These are phyloP conservation scores for Xerocomellus intermedius DNA, from an alignment of 768 basidiomycete genomes.

Conservation along the genomic window DNA sequence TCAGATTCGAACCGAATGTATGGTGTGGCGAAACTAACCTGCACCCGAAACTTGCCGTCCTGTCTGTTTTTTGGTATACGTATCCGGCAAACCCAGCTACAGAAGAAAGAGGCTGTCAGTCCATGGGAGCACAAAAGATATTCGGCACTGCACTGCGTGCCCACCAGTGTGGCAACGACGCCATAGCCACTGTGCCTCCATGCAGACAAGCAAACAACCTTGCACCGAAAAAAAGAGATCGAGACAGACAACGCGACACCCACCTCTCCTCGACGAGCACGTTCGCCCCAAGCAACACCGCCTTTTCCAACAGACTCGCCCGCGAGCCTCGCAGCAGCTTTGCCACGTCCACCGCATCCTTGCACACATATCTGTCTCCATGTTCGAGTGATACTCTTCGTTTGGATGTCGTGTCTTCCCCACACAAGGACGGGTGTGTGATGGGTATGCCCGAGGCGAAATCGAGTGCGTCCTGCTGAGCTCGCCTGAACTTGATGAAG, in stretches of 20 bases:
- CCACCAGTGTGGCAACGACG: not conserved
- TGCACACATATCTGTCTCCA: conserved; percentile 52
- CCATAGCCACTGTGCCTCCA: not conserved
- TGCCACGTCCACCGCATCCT: conserved; percentile 58
- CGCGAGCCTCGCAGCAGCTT: conserved; percentile 59
- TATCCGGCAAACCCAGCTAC: conserved; percentile 66
- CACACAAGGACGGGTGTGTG: conserved; percentile 36
- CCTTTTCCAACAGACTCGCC: conserved; percentile 47
- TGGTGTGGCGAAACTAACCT: conserved; percentile 39
- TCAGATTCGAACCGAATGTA: not conserved
- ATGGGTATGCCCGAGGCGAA: conserved; percentile 38
- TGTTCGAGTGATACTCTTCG: conserved; percentile 35
- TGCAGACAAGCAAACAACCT: not conserved
- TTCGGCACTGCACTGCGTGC: not conserved
- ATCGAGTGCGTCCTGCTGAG: conserved; percentile 32
- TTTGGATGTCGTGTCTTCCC: conserved; percentile 25
- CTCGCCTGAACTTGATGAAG: conserved; percentile 53
- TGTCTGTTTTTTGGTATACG: conserved; percentile 48
- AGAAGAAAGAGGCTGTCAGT: not conserved
- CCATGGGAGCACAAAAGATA: not conserved
- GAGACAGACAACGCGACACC: conserved; percentile 28
- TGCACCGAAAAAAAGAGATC: not conserved
- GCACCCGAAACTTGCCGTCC: conserved; percentile 56
- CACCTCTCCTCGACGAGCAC: conserved; percentile 70
- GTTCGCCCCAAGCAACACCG: conserved; percentile 50